phyloP scores from a whole-genome alignment of 23 red algal genomes.

The Cyanidiococcus yangmingshanensis region DNA sequence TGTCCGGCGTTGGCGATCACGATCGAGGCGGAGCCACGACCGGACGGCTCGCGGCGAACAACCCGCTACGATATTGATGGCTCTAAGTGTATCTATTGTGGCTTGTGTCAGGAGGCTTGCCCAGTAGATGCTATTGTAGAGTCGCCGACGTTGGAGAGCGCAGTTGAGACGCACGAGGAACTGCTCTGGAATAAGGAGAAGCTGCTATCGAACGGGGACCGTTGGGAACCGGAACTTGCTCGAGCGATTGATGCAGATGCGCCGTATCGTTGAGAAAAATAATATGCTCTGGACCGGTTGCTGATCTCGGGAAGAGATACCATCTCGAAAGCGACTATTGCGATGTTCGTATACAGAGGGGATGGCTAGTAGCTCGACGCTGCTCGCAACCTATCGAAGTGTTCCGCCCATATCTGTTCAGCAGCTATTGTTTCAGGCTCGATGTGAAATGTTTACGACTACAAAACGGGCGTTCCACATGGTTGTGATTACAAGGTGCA shows the following conservation, averaged over 20 bases:
- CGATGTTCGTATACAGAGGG: too few relatives aligned
- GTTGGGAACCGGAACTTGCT: conserved; percentile 93
- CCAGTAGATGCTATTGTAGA: conserved; percentile 99
- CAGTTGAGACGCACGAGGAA: conserved; percentile 98
- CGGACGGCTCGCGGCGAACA: conserved; percentile 90
- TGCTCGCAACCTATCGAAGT: too few relatives aligned
- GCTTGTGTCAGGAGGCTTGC: conserved; percentile 96
- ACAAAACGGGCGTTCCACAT: too few relatives aligned
- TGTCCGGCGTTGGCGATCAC: conserved; percentile 98
- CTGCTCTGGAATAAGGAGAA: conserved; percentile 98
- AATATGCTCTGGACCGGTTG: too few relatives aligned
- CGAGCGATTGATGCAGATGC: conserved; percentile 67
- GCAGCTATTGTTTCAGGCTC: too few relatives aligned
- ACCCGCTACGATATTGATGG: conserved; percentile 99
- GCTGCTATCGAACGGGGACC: conserved; percentile 90
- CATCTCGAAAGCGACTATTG: too few relatives aligned
- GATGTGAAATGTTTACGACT: too few relatives aligned
- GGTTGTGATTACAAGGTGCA: too few relatives aligned
- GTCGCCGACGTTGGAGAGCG: conserved; percentile 87
- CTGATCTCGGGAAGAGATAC: too few relatives aligned
- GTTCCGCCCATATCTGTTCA: too few relatives aligned
- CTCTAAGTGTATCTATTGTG: conserved; percentile 99
- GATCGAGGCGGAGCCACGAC: conserved; percentile 96
- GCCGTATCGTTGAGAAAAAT: conserved; percentile 95
- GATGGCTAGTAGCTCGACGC: too few relatives aligned